Evolutionary conservation across 2,329 filamentous ascomycete genomes (phyloP), one percentile per base, ranked within the genome.

Genomic region (Didymosphaeria variabile): DNA sequence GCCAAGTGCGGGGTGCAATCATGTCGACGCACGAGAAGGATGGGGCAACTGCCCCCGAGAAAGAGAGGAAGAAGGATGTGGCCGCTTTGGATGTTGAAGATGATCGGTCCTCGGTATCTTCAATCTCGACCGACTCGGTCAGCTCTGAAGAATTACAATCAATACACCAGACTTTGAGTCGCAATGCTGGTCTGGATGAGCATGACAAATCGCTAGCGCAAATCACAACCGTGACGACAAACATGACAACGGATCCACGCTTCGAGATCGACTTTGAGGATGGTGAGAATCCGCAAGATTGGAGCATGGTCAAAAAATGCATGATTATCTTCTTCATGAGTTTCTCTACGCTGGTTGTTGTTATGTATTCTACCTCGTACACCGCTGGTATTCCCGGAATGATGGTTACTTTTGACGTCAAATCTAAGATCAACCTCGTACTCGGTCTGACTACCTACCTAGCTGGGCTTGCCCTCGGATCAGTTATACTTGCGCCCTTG

Each of bases 361-460:
- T 83, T 29, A 82, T 86, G 83, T 84, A 93, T 72, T 92, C 89
- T 50, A 95, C 92, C 0, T 89, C 87, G 55, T 96, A 95, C 74
- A 93, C 92, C 0, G 87, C 89, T 0, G 89, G 88, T 2, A 87
- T 91, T 36, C 85, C 87, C 0, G 89, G 90, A 0, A 86, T 96
- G 76, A 86, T 88, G 70, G 75, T 82, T 15, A 89, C 92, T 55
- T 94, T 93, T 67, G 79, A 83, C 40, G 82, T 87, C 19, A 73
- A 80, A 7, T 84, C 81, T 15, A 82, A 86, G 36, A 88, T 87
- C 0, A 77, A 90, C n/a, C 85, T 89, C 0, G 91, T 91, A 0
- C 80, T 95, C 2, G 92, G 92, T 5, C 82, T 96, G 47, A 95
- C 92, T 0, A 89, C 90, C 0, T 96, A 95, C 72, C 83, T 95